A percentile compares a stretch with the other conserved stretches of the same genome.
Evolutionary conservation across 805 yeast genomes (phyloP).

Genomic region (Maudiozyma serrabonitensis): DNA sequence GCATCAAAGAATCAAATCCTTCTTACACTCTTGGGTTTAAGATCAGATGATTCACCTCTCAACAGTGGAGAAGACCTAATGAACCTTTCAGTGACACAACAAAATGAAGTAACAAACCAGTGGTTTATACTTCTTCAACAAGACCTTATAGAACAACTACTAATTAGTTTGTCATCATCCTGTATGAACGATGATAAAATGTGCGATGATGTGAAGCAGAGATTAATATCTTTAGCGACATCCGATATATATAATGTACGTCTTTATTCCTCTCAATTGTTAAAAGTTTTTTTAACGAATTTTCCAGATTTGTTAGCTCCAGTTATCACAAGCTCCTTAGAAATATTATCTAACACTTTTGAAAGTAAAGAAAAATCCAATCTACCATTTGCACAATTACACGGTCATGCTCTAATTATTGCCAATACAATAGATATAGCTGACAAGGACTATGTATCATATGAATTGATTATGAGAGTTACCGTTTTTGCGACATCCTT

Average conservation of each 20-base stretch:
- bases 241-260: slow-evolving; percentile 35
- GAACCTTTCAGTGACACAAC: neutral
- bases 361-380: slow-evolving; percentile 16
- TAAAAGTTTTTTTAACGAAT: slow-evolving; percentile 27
- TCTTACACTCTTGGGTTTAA: slow-evolving; percentile 13
- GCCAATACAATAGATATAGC: slow-evolving; percentile 30
- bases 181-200: slow-evolving; percentile 22
- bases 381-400: slow-evolving; percentile 27
- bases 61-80: neutral
- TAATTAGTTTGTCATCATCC: slow-evolving; percentile 22
- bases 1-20: slow-evolving; percentile 28
- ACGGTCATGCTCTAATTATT: slow-evolving; percentile 33
- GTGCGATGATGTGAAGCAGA: slow-evolving; percentile 25
- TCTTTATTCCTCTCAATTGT: slow-evolving; percentile 31
- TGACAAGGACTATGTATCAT: slow-evolving; percentile 36
- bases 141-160: slow-evolving; percentile 14
- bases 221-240: slow-evolving; percentile 31
- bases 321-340: slow-evolving; percentile 28
- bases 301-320: slow-evolving; percentile 31
- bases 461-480: slow-evolving; percentile 35
- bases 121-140: slow-evolving; percentile 19
- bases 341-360: slow-evolving; percentile 29
- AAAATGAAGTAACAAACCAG: slow-evolving; percentile 4
- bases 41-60: neutral
- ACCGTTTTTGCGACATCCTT: slow-evolving; percentile 37